A percentile compares a stretch with the other conserved stretches of the same genome.
phyloP scores from a whole-genome alignment of 495 filamentous ascomycete species.

The Penicillium taxi region DNA sequence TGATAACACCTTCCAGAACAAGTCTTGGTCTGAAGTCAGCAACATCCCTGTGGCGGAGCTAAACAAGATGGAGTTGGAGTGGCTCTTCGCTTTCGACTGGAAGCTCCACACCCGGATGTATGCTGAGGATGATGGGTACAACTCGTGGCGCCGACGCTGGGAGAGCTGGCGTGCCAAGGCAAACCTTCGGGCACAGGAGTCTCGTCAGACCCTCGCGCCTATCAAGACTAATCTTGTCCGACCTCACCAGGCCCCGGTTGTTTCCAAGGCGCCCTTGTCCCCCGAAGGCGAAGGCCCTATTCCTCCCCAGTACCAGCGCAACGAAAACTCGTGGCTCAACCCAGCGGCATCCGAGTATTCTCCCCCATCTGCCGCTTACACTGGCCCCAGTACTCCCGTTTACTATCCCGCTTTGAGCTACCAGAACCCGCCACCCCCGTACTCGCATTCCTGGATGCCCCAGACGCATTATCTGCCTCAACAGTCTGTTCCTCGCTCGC shows the following conservation, averaged over 20 bases:
- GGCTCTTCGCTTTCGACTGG: slow-evolving; percentile 80
- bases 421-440: slow-evolving; percentile 43
- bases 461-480: slow-evolving; percentile 43
- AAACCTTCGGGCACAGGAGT: slow-evolving; percentile 43
- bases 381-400: slow-evolving; percentile 56
- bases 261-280: slow-evolving; percentile 42
- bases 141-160: slow-evolving; percentile 79
- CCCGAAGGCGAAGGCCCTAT: slow-evolving; percentile 43
- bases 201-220: slow-evolving; percentile 55
- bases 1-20: slow-evolving; percentile 99
- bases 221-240: slow-evolving; percentile 60
- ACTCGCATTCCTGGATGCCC: slow-evolving; percentile 36
- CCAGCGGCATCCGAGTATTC: slow-evolving; percentile 52
- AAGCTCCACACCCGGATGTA: slow-evolving; percentile 81
- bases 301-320: slow-evolving; percentile 46
- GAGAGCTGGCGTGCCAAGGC: slow-evolving; percentile 64
- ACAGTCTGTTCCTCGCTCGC: slow-evolving; percentile 34
- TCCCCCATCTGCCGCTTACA: slow-evolving; percentile 61
- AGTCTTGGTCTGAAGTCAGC: slow-evolving; percentile 97
- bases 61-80: slow-evolving; percentile 85
- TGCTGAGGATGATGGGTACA: slow-evolving; percentile 69
- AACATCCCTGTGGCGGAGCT: slow-evolving; percentile 81
- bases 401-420: slow-evolving; percentile 49
- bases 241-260: slow-evolving; percentile 27
- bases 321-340: slow-evolving; percentile 47